These are phyloP conservation scores for Combretum micranthum DNA, from an alignment of 345 rosid genomes.

Conservation along the genomic window DNA sequence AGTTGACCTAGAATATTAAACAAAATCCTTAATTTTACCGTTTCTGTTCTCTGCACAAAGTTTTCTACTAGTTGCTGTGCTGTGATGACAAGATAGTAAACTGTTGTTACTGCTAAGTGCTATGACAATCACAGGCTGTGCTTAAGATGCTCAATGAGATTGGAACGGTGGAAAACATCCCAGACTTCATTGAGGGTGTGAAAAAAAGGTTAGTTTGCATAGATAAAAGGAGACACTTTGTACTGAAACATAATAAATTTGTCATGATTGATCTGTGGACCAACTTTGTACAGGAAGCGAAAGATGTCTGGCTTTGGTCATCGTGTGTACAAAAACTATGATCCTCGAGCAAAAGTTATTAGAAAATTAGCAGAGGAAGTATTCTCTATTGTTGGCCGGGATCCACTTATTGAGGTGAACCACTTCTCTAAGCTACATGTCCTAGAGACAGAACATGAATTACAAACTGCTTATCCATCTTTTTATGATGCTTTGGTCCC, in stretches of 20 bases:
- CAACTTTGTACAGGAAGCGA: conserved; percentile 48
- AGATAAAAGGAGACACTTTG: conserved; percentile 1
- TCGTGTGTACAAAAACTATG: conserved; percentile 96
- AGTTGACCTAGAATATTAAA: no score
- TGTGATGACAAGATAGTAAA: neutral
- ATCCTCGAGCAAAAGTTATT: conserved; percentile 93
- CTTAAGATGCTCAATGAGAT: conserved; percentile 93
- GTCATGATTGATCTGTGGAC: neutral
- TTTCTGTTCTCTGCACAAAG: neutral
- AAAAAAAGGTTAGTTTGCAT: conserved; percentile 61
- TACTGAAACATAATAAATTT: neutral
- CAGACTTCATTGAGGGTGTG: conserved; percentile 87
- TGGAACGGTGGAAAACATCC: conserved; percentile 85
- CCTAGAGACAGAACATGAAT: no score
- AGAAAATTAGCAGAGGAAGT: conserved; percentile 92
- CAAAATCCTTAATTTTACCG: neutral
- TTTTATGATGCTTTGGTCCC: no score
- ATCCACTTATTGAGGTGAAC: conserved; percentile 92
- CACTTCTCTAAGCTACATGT: conserved; percentile 4
- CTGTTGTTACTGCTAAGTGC: neutral
- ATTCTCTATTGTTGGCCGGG: conserved; percentile 86
- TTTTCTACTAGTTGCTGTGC: neutral
- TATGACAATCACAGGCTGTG: conserved; percentile 60
- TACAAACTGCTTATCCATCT: no score
- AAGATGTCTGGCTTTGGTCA: conserved; percentile 99